phyloP scores from a whole-genome alignment of 495 filamentous ascomycete species.

The Aspergillus saccharolyticus region DNA sequence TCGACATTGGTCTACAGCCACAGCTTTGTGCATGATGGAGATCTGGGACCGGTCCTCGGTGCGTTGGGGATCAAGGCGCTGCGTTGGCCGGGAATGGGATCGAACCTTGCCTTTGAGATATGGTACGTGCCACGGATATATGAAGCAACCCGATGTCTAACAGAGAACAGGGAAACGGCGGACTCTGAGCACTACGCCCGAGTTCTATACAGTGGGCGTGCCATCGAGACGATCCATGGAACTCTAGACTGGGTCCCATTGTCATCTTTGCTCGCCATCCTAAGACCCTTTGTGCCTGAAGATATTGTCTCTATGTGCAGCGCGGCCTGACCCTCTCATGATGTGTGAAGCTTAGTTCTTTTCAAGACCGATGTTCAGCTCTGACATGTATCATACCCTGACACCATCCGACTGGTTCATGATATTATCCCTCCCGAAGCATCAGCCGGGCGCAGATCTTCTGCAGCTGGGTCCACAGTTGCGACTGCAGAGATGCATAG shows the following conservation, averaged over 20 bases:
- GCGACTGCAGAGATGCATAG: neutral
- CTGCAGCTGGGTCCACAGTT: neutral
- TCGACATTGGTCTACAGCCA: slow-evolving; percentile 28
- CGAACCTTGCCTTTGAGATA: slow-evolving; percentile 34
- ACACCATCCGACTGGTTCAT: too few species aligned
- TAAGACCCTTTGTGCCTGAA: slow-evolving; percentile 25
- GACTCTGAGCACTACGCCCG: slow-evolving; percentile 26
- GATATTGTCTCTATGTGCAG: slow-evolving; percentile 29
- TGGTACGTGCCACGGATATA: slow-evolving; percentile 19
- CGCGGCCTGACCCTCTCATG: neutral
- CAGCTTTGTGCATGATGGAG: slow-evolving; percentile 33
- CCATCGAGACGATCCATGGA: slow-evolving; percentile 29
- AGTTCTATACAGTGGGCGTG: slow-evolving; percentile 39
- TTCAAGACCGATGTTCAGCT: neutral
- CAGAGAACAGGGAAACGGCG: slow-evolving; percentile 20
- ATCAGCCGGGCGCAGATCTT: neutral
- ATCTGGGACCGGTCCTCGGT: slow-evolving; percentile 30
- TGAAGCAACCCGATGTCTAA: slow-evolving; percentile 4
- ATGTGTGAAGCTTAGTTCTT: too few species aligned
- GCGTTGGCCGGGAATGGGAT: slow-evolving; percentile 34
- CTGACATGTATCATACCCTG: too few species aligned
- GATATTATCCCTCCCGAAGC: neutral
- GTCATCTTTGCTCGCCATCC: slow-evolving; percentile 19
- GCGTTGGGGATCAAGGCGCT: slow-evolving; percentile 28
- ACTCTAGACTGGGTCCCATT: slow-evolving; percentile 35